Evolutionary conservation across 768 basidiomycete species (phyloP).

Genomic region (Collybia nuda): DNA sequence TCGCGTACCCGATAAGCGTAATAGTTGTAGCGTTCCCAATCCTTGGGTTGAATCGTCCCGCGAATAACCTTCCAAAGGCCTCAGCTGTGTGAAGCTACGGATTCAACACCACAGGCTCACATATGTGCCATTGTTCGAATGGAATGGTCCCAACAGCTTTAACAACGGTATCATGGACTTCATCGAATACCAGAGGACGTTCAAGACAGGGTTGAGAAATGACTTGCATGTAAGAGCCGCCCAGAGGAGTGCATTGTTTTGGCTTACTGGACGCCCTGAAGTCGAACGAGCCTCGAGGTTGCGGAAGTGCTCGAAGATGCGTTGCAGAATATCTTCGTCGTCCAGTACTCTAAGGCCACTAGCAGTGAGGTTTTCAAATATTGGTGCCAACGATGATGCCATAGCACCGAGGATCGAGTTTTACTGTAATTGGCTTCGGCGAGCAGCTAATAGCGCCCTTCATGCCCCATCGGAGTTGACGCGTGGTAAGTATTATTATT

Average conservation of each 20-base stretch:
- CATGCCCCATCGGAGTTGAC: background rate
- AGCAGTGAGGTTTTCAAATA: too few relatives aligned
- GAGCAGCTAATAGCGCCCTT: background rate
- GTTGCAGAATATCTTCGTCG: background rate
- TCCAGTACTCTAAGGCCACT: background rate
- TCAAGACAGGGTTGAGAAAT: constrained; percentile 6
- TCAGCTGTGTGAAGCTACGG: background rate
- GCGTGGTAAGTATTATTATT: background rate
- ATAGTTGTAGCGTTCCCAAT: constrained; percentile 2
- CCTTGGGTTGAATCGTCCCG: background rate
- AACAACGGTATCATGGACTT: constrained; percentile 3
- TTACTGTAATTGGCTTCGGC: background rate
- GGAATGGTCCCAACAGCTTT: constrained; percentile 6
- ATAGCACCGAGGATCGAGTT: background rate
- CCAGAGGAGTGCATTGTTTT: background rate
- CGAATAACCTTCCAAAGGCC: background rate
- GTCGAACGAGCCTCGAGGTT: background rate
- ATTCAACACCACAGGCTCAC: background rate
- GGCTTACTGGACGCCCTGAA: background rate
- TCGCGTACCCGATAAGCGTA: constrained; percentile 5
- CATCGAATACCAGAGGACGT: constrained; percentile 7
- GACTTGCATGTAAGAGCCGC: constrained; percentile 2
- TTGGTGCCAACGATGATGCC: too few relatives aligned
- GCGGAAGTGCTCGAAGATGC: background rate
- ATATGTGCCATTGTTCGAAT: constrained; percentile 1